Base-by-base conservation (phyloP, 106 monocot genomes). In the Vanilla planifolia region DNA sequence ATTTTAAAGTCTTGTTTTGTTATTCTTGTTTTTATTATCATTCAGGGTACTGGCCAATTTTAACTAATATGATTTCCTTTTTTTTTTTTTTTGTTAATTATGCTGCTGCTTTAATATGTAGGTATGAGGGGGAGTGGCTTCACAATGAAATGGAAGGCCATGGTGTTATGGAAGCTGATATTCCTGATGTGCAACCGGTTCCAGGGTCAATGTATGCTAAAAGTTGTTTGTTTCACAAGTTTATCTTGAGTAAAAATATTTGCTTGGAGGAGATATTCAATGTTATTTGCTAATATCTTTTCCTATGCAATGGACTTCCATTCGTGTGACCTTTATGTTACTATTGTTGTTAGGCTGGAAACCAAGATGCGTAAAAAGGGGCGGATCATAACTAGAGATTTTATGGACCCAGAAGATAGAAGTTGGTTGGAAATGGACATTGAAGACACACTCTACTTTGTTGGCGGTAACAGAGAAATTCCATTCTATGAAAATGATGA, bases 81-180 rank as follows among this genome's bases (percentile, higher is more conserved):
- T n/a, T 16, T 53, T 53, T 53, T 8, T 53, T 53, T 53, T 0
- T 15, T 29, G 27, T 8, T 17, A 36, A 2, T 36, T 9, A 20
- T 3, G 9, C 4, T 16, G 10, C 9, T 28, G 21, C 5, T 35
- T 36, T 35, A 57, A 57, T 15, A 19, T 70, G 25, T 60, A 89
- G 89, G 71, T 90, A 90, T 51, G 89, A 90, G 70, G 89, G 89
- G 25, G 89, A 90, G 60, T 90, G 89, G 89, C 75, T 85, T 68
- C 81, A 75, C 62, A 90, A 90, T 64, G 56, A 61, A 47, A 90
- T 90, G 89, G 89, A 90, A 53, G 89, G 89, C 44, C 85, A 90
- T 66, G 89, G 89, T 28, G 79, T 90, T 68, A 73, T 90, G 48
- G 89, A 90, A 68, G 85, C 85, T 53, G 89, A 90, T 14, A 79